These are phyloP conservation scores for Begonia masoniana DNA, from an alignment of 306 rosid genomes.

Conservation along the genomic window DNA sequence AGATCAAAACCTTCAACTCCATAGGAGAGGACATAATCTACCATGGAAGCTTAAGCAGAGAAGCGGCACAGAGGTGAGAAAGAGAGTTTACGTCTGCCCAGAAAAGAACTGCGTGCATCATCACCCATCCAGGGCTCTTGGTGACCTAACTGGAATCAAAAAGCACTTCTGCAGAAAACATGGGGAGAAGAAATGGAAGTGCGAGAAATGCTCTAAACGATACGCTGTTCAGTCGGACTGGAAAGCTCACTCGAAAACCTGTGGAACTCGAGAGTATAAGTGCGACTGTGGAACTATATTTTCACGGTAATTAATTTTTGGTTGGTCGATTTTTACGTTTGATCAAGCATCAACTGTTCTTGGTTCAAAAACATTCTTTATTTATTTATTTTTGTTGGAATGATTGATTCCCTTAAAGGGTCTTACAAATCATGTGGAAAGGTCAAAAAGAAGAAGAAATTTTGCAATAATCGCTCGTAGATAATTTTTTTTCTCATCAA, in stretches of 20 bases:
- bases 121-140: constrained; percentile 79
- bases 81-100: constrained; percentile 78
- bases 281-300: constrained; percentile 88
- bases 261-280: constrained; percentile 85
- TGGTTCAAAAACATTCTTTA: too few species aligned
- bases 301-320: constrained; percentile 40
- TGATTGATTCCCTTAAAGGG: too few species aligned
- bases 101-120: constrained; percentile 70
- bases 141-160: constrained; percentile 90
- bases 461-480: too few species aligned
- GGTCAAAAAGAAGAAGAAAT: too few species aligned
- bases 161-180: constrained; percentile 89
- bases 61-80: constrained; percentile 43
- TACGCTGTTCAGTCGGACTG: constrained; percentile 90
- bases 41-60: constrained; percentile 94
- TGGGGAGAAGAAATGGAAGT: constrained; percentile 94
- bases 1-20: constrained; percentile 84
- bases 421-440: too few species aligned
- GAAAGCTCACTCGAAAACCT: constrained; percentile 85
- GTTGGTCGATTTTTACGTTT: not conserved
- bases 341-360: not conserved
- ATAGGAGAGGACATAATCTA: constrained; percentile 76
- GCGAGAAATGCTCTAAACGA: constrained; percentile 75
- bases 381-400: too few species aligned
- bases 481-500: too few species aligned